Conservation (phyloP, 75 land plant genomes). For the Pinus taeda region DNA sequence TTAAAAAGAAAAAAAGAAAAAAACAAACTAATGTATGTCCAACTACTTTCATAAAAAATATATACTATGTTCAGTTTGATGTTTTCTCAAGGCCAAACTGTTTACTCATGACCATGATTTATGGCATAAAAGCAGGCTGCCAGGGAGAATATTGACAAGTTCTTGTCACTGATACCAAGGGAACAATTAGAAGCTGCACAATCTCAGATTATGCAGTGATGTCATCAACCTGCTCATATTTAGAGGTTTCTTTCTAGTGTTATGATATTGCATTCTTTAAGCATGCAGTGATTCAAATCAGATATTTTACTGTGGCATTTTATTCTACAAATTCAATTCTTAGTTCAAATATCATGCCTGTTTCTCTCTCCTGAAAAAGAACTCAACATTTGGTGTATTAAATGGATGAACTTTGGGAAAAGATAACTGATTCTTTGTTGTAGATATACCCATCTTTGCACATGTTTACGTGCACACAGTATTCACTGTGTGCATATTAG, state of each 20-base stretch:
- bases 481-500: not conserved
- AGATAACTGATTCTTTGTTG: too few relatives aligned
- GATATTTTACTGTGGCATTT: not conserved
- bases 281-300: not conserved
- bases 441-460: too few relatives aligned
- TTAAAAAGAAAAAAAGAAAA: too few relatives aligned
- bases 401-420: not conserved
- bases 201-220: slow-evolving; percentile 8
- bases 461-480: not conserved
- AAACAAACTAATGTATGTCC: not conserved
- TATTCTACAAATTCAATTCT: not conserved
- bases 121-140: slow-evolving; percentile 25
- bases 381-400: not conserved
- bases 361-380: not conserved
- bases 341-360: not conserved
- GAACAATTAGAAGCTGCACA: slow-evolving; percentile 35
- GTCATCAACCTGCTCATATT: not conserved
- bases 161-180: slow-evolving; percentile 29
- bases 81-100: not conserved
- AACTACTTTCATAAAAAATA: not conserved
- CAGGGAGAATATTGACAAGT: slow-evolving; percentile 27
- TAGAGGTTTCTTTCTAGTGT: not conserved
- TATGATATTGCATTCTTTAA: not conserved
- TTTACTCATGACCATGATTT: slow-evolving; percentile 7
- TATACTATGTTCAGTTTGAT: not conserved